Base-by-base conservation (phyloP, 805 yeast species). In the Danielia oregonensis region DNA sequence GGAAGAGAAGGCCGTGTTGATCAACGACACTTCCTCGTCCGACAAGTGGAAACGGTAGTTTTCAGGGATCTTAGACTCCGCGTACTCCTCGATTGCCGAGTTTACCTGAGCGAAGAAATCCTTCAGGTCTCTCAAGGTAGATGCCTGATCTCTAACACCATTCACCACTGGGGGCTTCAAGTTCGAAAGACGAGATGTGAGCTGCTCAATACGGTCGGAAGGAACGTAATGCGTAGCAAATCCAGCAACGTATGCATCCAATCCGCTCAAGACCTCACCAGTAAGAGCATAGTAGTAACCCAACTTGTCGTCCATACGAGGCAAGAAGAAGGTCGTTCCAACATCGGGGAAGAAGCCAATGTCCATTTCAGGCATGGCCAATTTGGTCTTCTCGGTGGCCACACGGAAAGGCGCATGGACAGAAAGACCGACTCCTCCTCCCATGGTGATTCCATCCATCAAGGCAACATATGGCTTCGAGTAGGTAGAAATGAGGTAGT, bases 311-410 rank as follows among this genome's bases (percentile, higher is more conserved):
- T 86, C 88, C 40, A 87, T 62, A 44, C 84, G 76, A 22, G 95
- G 88, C 48, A 93, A 67, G 62, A 88, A 89, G 63, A 86, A 91
- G 8, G 95, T 78, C 24, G 94, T 82, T 28, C 97, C 98, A 9
- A 93, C 97, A 59, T 93, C 98, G 14, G 95, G 95, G 63, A 86
- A 85, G 60, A 87, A 86, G 1, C 98, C 98, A 57, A 93, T 93
- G 52, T 86, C 88, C 72, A 94, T 84, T 63, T 93, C 97, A 6
- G 98, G 97, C 98, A 93, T 93, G 42, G 97, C 96, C 65, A 88
- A 75, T 56, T 81, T 74, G 8, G 97, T 89, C 50, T 76, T 74
- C 51, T 91, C 97, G 26, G 96, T 85, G n/a, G 94, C 95, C 24
- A 93, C 67, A 54, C 97, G 78, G 70, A 91, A 91, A 3, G 96